A percentile compares a stretch with the other conserved stretches of the same genome.
phyloP scores from a whole-genome alignment of 164 flowering plant species.

The Litsea cubeba region DNA sequence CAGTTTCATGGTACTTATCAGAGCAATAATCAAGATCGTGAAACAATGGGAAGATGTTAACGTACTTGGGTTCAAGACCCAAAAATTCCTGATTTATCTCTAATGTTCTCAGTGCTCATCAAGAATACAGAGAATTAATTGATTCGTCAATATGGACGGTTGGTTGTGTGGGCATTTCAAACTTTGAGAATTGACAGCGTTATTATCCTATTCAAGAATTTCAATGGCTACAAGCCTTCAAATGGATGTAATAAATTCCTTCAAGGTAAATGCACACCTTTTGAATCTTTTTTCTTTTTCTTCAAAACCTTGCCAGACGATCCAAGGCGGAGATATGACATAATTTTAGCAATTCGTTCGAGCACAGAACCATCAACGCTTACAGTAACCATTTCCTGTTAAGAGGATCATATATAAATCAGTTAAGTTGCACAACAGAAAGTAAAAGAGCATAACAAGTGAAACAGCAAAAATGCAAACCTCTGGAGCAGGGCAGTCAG shows the following conservation, averaged over 20 bases:
- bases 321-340: slow-evolving; percentile 98
- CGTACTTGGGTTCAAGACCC: no score
- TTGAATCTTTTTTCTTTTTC: slow-evolving; percentile 90
- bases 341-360: slow-evolving; percentile 88
- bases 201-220: neutral
- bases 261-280: slow-evolving; percentile 39
- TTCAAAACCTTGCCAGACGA: slow-evolving; percentile 96
- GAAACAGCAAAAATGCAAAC: slow-evolving; percentile 27
- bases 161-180: no score
- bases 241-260: neutral
- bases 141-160: no score
- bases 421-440: slow-evolving; percentile 3
- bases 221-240: neutral
- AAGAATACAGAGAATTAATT: no score
- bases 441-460: neutral
- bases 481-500: slow-evolving; percentile 97
- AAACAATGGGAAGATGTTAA: no score
- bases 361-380: slow-evolving; percentile 95
- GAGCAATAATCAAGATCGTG: no score
- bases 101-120: no score
- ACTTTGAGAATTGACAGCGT: no score
- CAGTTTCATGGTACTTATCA: no score
- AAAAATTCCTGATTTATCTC: no score
- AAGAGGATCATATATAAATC: slow-evolving; percentile 11
- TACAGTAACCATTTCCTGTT: slow-evolving; percentile 94